These are phyloP conservation scores for Claviceps lovelessii DNA, from an alignment of 2,329 filamentous ascomycete species.

Conservation along the genomic window DNA sequence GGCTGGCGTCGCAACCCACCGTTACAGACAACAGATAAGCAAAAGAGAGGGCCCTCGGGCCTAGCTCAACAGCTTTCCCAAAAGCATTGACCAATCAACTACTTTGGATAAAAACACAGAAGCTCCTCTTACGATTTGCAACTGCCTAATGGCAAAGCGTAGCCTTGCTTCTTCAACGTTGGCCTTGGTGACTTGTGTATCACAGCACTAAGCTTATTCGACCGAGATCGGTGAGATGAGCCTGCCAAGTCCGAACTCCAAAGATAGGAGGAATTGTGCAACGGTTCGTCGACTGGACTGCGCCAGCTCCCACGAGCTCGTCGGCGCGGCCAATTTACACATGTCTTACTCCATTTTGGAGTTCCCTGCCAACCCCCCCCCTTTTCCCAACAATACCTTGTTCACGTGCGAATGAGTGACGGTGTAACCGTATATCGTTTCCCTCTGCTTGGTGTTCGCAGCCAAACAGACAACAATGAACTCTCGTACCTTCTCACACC, in stretches of 20 bases:
- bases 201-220: background rate
- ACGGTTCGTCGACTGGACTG: background rate
- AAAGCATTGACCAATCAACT: conserved; percentile 3
- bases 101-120: conserved; percentile 2
- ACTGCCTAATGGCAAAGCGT: conserved; percentile 3
- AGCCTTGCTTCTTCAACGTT: background rate
- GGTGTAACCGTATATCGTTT: background rate
- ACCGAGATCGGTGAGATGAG: conserved; percentile 3
- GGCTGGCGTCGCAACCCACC: background rate
- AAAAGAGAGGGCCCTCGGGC: background rate
- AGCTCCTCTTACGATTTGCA: conserved; percentile 1
- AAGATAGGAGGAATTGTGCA: background rate
- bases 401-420: background rate
- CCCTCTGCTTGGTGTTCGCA: background rate
- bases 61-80: background rate
- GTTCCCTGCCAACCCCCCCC: background rate
- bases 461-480: background rate
- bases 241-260: conserved; percentile 4
- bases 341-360: background rate
- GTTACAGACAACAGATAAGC: background rate
- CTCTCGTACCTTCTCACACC: background rate
- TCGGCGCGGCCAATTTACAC: background rate
- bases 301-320: background rate
- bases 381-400: background rate
- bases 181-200: background rate